phyloP scores from a whole-genome alignment of 2,329 filamentous ascomycete genomes.

The Daldinia sp. region DNA sequence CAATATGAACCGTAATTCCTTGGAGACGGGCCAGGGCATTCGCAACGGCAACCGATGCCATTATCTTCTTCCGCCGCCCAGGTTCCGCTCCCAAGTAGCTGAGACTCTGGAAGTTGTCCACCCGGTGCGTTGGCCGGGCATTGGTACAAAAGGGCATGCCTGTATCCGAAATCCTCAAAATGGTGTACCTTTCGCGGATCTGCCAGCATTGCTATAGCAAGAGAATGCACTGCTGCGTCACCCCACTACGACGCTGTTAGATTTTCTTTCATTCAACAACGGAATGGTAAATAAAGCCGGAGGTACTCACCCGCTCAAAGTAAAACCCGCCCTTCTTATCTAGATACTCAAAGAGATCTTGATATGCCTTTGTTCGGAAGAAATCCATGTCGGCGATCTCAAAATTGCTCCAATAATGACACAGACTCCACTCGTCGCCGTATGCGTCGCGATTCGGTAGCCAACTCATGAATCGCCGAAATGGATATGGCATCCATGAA shows the following conservation, averaged over 20 bases:
- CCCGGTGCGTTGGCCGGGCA: conserved; percentile 50
- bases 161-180: conserved; percentile 55
- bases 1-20: conserved; percentile 50
- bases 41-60: conserved; percentile 53
- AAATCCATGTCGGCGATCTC: conserved; percentile 58
- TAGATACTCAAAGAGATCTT: conserved; percentile 52
- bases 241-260: conserved; percentile 49
- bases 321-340: conserved; percentile 55
- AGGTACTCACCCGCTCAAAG: conserved; percentile 50
- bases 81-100: conserved; percentile 42
- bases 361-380: conserved; percentile 52
- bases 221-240: conserved; percentile 55
- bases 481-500: conserved; percentile 53
- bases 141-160: conserved; percentile 48
- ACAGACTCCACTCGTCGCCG: conserved; percentile 55
- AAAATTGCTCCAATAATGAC: conserved; percentile 59
- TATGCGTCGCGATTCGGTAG: conserved; percentile 50
- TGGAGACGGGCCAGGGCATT: conserved; percentile 48
- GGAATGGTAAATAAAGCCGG: not conserved
- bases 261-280: not conserved
- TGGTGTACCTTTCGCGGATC: conserved; percentile 53
- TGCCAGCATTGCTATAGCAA: conserved; percentile 54
- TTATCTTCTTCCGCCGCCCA: conserved; percentile 46
- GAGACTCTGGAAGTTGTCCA: conserved; percentile 48
- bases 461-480: conserved; percentile 50